phyloP scores from a whole-genome alignment of 139 green algal species.

The Eudorina sp. region DNA sequence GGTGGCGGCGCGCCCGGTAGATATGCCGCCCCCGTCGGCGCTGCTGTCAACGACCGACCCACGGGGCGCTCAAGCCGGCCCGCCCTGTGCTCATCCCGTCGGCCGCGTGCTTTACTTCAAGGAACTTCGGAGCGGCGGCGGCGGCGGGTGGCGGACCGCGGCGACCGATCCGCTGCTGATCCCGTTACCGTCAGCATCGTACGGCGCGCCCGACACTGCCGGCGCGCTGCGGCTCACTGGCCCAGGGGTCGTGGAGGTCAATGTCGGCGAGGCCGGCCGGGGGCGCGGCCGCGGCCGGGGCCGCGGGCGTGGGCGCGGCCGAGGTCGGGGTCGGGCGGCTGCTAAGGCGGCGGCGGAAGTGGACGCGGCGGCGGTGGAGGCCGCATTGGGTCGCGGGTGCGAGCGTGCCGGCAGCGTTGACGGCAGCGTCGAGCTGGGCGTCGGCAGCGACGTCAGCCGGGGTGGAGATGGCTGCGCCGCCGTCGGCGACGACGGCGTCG shows the following conservation, averaged over 20 bases:
- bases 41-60: neutral
- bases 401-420: too few relatives aligned
- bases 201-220: too few relatives aligned
- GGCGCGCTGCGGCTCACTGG: too few relatives aligned
- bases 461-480: too few relatives aligned
- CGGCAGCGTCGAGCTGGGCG: too few relatives aligned
- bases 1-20: neutral
- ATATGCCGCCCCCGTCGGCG: constrained; percentile 13
- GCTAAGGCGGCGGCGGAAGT: too few relatives aligned
- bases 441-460: too few relatives aligned
- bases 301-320: neutral
- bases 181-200: neutral
- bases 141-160: neutral
- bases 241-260: too few relatives aligned
- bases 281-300: neutral
- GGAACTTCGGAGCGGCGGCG: neutral
- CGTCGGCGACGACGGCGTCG: too few relatives aligned
- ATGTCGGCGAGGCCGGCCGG: too few relatives aligned
- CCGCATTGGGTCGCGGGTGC: too few relatives aligned
- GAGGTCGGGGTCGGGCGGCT: neutral
- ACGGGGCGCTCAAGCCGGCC: neutral
- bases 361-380: too few relatives aligned
- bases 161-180: neutral
- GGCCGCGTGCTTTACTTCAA: neutral
- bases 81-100: neutral